phyloP scores from a whole-genome alignment of 2,329 filamentous ascomycete species.

The Hysterium pulicare region DNA sequence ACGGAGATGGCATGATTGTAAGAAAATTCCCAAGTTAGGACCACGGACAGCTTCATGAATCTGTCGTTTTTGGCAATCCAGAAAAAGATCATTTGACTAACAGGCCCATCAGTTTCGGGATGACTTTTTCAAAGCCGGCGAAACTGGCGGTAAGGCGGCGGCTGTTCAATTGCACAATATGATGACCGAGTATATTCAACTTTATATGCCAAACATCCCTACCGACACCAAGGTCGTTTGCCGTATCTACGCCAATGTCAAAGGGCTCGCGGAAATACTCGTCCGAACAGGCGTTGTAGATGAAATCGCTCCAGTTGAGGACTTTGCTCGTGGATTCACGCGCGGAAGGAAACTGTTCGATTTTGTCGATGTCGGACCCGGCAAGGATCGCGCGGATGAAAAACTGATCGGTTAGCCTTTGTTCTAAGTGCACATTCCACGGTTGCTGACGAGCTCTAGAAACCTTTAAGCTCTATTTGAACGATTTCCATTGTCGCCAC shows the following conservation, averaged over 20 bases:
- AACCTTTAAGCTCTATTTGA: slow-evolving; percentile 52
- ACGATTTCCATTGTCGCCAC: slow-evolving; percentile 59
- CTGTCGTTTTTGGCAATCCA: neutral
- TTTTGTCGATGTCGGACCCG: slow-evolving; percentile 46
- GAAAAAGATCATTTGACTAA: neutral
- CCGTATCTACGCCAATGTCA: slow-evolving; percentile 54
- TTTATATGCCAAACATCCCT: slow-evolving; percentile 34
- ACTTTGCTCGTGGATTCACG: slow-evolving; percentile 57
- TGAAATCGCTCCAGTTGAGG: slow-evolving; percentile 42
- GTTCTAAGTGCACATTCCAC: slow-evolving; percentile 18
- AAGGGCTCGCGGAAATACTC: slow-evolving; percentile 49
- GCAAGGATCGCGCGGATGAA: slow-evolving; percentile 45
- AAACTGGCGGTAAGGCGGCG: slow-evolving; percentile 52
- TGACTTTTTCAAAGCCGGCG: slow-evolving; percentile 48
- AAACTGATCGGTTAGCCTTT: slow-evolving; percentile 50
- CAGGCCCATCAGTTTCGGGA: slow-evolving; percentile 43
- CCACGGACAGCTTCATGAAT: too few species aligned
- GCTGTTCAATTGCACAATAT: slow-evolving; percentile 47
- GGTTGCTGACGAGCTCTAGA: slow-evolving; percentile 38
- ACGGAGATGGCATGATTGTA: slow-evolving; percentile 53
- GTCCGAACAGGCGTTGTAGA: slow-evolving; percentile 45
- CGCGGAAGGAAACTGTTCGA: slow-evolving; percentile 44
- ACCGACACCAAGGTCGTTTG: slow-evolving; percentile 47
- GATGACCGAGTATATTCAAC: slow-evolving; percentile 43
- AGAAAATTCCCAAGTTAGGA: too few species aligned